These are phyloP conservation scores for Kuraishia hungarica DNA, from an alignment of 805 yeast genomes.

Conservation along the genomic window DNA sequence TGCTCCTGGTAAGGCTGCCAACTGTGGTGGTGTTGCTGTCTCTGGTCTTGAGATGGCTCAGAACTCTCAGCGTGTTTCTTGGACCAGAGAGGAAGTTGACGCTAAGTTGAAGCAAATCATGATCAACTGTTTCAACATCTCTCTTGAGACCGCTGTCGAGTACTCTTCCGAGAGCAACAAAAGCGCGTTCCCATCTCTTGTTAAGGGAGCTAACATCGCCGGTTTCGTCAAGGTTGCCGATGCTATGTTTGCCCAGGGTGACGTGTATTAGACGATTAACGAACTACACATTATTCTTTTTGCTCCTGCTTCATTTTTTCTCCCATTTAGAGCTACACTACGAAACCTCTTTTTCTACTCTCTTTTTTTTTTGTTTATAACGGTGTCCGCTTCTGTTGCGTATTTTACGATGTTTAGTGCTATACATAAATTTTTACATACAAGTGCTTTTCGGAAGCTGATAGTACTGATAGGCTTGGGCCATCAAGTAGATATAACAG, in stretches of 20 bases:
- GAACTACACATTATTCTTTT: neutral
- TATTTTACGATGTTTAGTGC: neutral
- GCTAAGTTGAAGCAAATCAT: slow-evolving; percentile 83
- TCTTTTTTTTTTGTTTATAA: no score
- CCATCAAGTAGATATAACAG: no score
- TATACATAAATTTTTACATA: no score
- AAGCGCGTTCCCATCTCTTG: slow-evolving; percentile 81
- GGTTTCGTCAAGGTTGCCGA: slow-evolving; percentile 98
- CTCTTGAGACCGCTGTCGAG: slow-evolving; percentile 78
- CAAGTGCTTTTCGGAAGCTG: neutral
- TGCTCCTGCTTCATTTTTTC: neutral
- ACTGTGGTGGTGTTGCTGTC: slow-evolving; percentile 99
- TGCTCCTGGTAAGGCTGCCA: slow-evolving; percentile 99
- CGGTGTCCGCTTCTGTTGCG: neutral
- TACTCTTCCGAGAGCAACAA: slow-evolving; percentile 64
- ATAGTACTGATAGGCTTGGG: no score
- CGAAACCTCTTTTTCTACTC: neutral
- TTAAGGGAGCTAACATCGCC: slow-evolving; percentile 98
- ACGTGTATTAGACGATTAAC: slow-evolving; percentile 32
- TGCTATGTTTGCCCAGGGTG: slow-evolving; percentile 98
- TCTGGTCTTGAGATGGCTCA: slow-evolving; percentile 99
- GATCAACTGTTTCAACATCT: slow-evolving; percentile 88
- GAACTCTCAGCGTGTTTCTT: slow-evolving; percentile 87
- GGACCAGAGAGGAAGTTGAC: slow-evolving; percentile 94
- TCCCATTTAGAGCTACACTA: neutral